Evolutionary conservation across 768 basidiomycete species (phyloP).

Genomic region (Kwoniella sp.): DNA sequence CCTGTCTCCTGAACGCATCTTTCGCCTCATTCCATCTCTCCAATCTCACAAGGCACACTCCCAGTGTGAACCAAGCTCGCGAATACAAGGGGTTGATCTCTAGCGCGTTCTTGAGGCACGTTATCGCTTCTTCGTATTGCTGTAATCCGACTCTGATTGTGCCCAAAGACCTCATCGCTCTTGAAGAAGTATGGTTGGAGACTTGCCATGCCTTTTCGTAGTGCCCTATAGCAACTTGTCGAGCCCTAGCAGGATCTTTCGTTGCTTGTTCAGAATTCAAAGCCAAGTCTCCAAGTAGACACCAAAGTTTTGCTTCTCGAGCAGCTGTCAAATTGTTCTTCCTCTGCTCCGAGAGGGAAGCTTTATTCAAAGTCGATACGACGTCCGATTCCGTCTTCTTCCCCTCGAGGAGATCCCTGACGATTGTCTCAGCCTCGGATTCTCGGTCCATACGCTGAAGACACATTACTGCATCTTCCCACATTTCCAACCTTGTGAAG

Average conservation of each 20-base stretch:
- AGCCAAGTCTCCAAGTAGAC: conserved; percentile 82
- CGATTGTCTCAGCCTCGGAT: conserved; percentile 76
- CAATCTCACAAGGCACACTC: conserved; percentile 78
- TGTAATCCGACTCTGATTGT: conserved; percentile 73
- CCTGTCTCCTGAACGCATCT: conserved; percentile 80
- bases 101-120: conserved; percentile 72
- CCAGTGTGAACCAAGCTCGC: conserved; percentile 96
- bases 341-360: conserved; percentile 52
- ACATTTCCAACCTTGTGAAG: conserved; percentile 93
- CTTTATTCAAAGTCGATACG: conserved; percentile 64
- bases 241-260: conserved; percentile 60
- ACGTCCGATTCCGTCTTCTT: conserved; percentile 82
- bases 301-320: conserved; percentile 89
- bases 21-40: conserved; percentile 84
- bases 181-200: conserved; percentile 75
- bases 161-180: conserved; percentile 90
- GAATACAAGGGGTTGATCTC: conserved; percentile 82
- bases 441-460: conserved; percentile 77
- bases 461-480: conserved; percentile 93
- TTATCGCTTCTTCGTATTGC: conserved; percentile 67
- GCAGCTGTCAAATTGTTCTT: conserved; percentile 62
- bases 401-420: conserved; percentile 81
- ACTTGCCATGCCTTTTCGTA: conserved; percentile 83
- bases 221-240: conserved; percentile 66
- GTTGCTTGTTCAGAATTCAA: conserved; percentile 31